Percentiles rank a stretch among this genome's conserved stretches.
These are phyloP conservation scores for Platanthera zijinensis DNA, from an alignment of 106 monocot species.

Conservation along the genomic window DNA sequence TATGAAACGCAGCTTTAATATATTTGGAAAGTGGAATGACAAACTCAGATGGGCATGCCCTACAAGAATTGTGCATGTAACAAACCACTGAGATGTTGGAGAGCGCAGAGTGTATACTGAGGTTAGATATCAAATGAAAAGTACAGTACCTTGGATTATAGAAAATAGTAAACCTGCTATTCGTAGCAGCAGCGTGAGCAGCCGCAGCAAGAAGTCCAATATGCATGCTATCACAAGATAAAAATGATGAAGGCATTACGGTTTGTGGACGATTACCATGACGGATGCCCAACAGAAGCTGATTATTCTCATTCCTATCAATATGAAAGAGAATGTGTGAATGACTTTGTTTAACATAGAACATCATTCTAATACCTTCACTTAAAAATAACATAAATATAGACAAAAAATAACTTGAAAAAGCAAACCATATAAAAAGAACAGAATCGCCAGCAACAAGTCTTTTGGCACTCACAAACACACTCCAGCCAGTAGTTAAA, in stretches of 20 bases:
- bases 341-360: neutral
- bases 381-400: neutral
- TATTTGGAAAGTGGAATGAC: constrained; percentile 26
- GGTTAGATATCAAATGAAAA: neutral
- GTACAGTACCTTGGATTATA: constrained; percentile 23
- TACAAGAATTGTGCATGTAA: neutral
- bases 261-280: constrained; percentile 25
- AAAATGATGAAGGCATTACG: constrained; percentile 27
- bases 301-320: constrained; percentile 25
- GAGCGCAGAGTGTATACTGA: neutral
- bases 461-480: constrained; percentile 26
- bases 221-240: constrained; percentile 34
- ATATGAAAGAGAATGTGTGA: neutral
- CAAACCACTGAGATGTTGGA: neutral
- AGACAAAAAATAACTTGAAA: neutral
- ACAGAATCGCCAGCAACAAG: constrained; percentile 30
- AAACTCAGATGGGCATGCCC: constrained; percentile 29
- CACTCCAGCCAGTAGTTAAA: constrained; percentile 30
- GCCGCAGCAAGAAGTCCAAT: constrained; percentile 32
- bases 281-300: constrained; percentile 26
- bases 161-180: constrained; percentile 26
- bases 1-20: constrained; percentile 25
- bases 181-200: constrained; percentile 31
- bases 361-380: neutral
- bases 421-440: constrained; percentile 20